Base-by-base conservation (phyloP, 768 basidiomycete genomes). In the Vararia minispora region DNA sequence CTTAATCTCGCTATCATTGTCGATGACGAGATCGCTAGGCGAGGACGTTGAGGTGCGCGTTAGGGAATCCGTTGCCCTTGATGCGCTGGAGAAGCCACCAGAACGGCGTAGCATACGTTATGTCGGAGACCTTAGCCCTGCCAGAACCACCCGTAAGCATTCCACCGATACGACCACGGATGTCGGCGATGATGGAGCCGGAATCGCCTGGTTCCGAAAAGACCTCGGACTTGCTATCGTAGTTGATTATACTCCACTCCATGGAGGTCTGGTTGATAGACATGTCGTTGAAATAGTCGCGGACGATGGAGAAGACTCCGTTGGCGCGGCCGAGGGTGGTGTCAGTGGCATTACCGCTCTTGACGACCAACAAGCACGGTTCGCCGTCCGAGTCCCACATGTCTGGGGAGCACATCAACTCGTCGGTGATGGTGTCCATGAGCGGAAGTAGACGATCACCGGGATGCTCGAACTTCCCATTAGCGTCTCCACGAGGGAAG, bases 21-120 rank as follows among this genome's bases (percentile, higher is more conserved):
- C 16, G 28, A 28, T 28, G 28, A 12, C 28, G 31, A 33, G 8
- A 33, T 33, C 11, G 10, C 12, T 18, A 33, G 12, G 5, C 12
- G 31, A 33, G 11, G 33, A 35, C 18, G 26, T 35, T 17, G 42
- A 43, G 35, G 40, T 45, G 40, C 9, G 33, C 40, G 10, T 42
- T 31, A 12, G 40, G 40, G 14, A 45, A 42, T 8, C 35, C 40
- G 14, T 31, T 30, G n/a, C 20, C 28, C 37, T 17, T 23, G 17
- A 45, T 45, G 21, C 47, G 52, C 44, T 41, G 3, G 40, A 57
- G 37, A 46, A 57, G 53, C 51, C 48, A 58, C 33, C 36, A 51
- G 47, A 62, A 55, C n/a, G 62, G 51, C n/a, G 64, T 66, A 34
- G 58, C 59, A 45, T 64, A 65, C 18, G 63, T 61, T 6, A 60